Evolutionary conservation across 116 monocot genomes (phyloP).

Genomic region (Cymodocea nodosa): DNA sequence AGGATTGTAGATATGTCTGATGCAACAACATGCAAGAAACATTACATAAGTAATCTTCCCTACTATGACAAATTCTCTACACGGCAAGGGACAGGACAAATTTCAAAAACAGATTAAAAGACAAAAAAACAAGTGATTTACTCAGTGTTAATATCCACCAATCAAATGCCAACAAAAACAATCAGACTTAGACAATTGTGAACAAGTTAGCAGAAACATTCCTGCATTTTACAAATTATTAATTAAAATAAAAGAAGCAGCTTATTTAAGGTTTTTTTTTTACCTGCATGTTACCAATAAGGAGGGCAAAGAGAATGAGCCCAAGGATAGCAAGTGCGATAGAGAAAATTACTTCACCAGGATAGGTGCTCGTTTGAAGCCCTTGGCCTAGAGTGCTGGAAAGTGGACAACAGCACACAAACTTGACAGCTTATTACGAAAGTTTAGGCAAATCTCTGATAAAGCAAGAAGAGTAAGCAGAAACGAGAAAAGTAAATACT

Average conservation of each 20-base stretch:
- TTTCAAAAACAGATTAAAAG: too few relatives aligned
- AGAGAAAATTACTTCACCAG: slow-evolving; percentile 81
- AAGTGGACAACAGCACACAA: slow-evolving; percentile 2
- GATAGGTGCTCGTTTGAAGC: slow-evolving; percentile 65
- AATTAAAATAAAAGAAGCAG: neutral
- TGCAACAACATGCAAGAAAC: neutral
- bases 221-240: too few relatives aligned
- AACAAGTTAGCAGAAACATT: neutral
- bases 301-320: slow-evolving; percentile 80
- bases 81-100: too few relatives aligned
- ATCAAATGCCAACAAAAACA: slow-evolving; percentile 1
- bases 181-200: neutral
- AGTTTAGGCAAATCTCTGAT: neutral
- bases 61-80: too few relatives aligned
- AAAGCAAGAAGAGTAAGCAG: neutral
- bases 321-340: slow-evolving; percentile 77
- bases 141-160: too few relatives aligned
- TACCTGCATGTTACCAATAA: slow-evolving; percentile 84
- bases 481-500: neutral
- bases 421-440: neutral
- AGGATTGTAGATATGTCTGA: slow-evolving; percentile 55
- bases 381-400: slow-evolving; percentile 93
- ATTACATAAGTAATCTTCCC: neutral
- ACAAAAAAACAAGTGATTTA: too few relatives aligned
- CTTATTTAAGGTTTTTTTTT: neutral